Evolutionary conservation across 2,329 filamentous ascomycete genomes (phyloP).

Genomic region (Neonectria neomacrospora): DNA sequence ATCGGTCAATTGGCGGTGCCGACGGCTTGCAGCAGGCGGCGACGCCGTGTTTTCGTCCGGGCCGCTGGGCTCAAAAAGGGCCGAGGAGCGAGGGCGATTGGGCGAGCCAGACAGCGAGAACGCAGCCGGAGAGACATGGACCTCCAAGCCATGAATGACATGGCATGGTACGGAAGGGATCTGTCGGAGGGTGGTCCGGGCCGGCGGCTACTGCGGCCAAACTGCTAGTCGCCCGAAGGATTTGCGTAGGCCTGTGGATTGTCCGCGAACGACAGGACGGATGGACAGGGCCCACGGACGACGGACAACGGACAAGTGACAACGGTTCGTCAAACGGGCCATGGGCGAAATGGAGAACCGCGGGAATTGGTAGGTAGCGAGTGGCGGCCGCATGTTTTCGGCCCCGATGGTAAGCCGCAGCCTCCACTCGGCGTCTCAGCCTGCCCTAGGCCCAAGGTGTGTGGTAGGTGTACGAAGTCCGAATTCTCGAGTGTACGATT

Average conservation of each 20-base stretch:
- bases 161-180: constrained; percentile 18
- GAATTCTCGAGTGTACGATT: background rate
- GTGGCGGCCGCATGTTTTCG: constrained; percentile 17
- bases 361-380: background rate
- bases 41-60: background rate
- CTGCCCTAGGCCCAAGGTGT: background rate
- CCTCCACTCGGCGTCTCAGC: background rate
- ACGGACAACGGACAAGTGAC: background rate
- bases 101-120: background rate
- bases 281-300: no score
- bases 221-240: constrained; percentile 28
- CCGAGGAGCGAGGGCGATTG: background rate
- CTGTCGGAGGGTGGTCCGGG: constrained; percentile 39
- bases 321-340: background rate
- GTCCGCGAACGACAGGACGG: background rate
- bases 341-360: background rate
- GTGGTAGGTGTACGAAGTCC: background rate
- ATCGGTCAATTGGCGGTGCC: constrained; percentile 16
- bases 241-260: background rate
- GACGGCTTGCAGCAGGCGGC: constrained; percentile 17
- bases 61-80: background rate
- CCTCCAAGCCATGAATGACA: constrained; percentile 17
- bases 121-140: background rate
- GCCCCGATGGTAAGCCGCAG: constrained; percentile 11
- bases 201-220: constrained; percentile 46